Evolutionary conservation across 768 basidiomycete species (phyloP).

Genomic region (Panaeolus cyanescens): DNA sequence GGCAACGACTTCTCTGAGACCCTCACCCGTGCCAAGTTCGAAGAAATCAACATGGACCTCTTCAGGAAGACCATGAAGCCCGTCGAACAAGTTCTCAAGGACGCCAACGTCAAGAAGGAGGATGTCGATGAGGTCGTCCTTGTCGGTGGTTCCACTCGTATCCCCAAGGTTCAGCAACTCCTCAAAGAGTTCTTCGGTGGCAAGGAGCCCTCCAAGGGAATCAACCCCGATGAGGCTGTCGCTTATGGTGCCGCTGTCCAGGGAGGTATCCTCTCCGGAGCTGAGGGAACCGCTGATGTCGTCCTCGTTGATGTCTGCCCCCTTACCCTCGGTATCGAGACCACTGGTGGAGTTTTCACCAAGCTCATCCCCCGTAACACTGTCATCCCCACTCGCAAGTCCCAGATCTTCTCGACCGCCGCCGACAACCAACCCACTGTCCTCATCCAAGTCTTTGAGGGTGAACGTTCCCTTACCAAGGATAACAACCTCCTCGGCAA

Average conservation of each 20-base stretch:
- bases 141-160: slow-evolving; percentile 98
- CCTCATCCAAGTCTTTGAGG: slow-evolving; percentile 96
- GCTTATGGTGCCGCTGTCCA: slow-evolving; percentile 99
- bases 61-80: slow-evolving; percentile 99
- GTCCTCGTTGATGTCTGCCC: slow-evolving; percentile 97
- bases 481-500: slow-evolving; percentile 98
- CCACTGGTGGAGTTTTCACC: slow-evolving; percentile 97
- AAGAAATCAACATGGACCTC: slow-evolving; percentile 97
- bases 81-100: slow-evolving; percentile 98
- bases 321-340: slow-evolving; percentile 98
- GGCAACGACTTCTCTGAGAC: slow-evolving; percentile 98
- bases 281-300: slow-evolving; percentile 86
- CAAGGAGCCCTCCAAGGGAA: slow-evolving; percentile 97
- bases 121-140: slow-evolving; percentile 92
- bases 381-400: slow-evolving; percentile 96
- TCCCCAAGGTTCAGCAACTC: slow-evolving; percentile 98
- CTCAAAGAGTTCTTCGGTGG: slow-evolving; percentile 97
- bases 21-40: slow-evolving; percentile 97
- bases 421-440: slow-evolving; percentile 95
- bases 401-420: slow-evolving; percentile 88
- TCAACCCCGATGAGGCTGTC: slow-evolving; percentile 99
- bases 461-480: slow-evolving; percentile 96
- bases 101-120: slow-evolving; percentile 97
- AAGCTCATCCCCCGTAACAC: slow-evolving; percentile 98
- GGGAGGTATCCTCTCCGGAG: slow-evolving; percentile 96